These are phyloP conservation scores for Claviceps monticola DNA, from an alignment of 2,329 filamentous ascomycete genomes.

Conservation along the genomic window DNA sequence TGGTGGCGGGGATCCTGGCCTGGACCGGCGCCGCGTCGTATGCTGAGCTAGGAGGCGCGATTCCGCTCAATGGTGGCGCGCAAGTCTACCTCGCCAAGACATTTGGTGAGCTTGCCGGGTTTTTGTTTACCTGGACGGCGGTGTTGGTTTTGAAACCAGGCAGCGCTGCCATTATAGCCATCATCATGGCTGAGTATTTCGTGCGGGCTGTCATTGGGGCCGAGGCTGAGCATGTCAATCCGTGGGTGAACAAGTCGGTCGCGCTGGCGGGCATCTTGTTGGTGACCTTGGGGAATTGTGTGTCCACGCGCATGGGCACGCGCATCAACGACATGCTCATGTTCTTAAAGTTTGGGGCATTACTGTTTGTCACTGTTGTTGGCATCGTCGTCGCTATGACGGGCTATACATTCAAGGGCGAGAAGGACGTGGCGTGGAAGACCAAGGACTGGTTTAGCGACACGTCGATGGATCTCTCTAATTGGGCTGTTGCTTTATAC, in stretches of 20 bases:
- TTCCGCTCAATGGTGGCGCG: slow-evolving; percentile 85
- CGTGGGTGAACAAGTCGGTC: slow-evolving; percentile 83
- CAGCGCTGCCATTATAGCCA: slow-evolving; percentile 83
- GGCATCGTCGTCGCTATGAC: slow-evolving; percentile 84
- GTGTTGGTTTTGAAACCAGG: slow-evolving; percentile 91
- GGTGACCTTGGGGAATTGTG: slow-evolving; percentile 77
- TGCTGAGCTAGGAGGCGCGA: slow-evolving; percentile 88
- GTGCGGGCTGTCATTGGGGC: slow-evolving; percentile 75
- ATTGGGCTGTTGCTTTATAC: slow-evolving; percentile 89
- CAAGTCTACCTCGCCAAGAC: slow-evolving; percentile 95
- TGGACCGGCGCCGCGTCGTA: slow-evolving; percentile 96
- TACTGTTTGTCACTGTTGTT: slow-evolving; percentile 73
- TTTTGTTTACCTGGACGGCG: slow-evolving; percentile 92
- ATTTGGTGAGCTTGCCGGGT: slow-evolving; percentile 83
- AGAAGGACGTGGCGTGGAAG: slow-evolving; percentile 77
- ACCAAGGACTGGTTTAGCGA: slow-evolving; percentile 75
- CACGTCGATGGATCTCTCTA: slow-evolving; percentile 64
- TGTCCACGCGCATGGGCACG: slow-evolving; percentile 80
- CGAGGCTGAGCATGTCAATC: slow-evolving; percentile 66
- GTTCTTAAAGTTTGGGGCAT: slow-evolving; percentile 89
- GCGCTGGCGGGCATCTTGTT: slow-evolving; percentile 61
- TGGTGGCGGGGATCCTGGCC: slow-evolving; percentile 76
- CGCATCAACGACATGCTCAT: slow-evolving; percentile 84
- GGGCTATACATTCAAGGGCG: slow-evolving; percentile 63
- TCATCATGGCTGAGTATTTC: slow-evolving; percentile 97